These are phyloP conservation scores for Pugionium cornutum DNA, from an alignment of 345 rosid species.

Conservation along the genomic window DNA sequence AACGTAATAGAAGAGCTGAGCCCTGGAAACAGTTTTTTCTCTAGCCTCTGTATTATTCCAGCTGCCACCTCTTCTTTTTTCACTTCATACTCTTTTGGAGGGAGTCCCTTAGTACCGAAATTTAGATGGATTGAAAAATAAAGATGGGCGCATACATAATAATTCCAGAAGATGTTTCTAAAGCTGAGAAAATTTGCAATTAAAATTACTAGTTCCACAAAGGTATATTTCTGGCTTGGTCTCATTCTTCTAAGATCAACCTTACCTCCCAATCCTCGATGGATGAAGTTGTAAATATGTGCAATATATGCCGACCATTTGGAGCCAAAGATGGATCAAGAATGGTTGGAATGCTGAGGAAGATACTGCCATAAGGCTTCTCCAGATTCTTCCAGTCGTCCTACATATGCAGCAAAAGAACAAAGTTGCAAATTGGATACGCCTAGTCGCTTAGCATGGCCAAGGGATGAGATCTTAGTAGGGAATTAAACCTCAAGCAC, in stretches of 20 bases:
- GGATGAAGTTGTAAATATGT: conserved; percentile 83
- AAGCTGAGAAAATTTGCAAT: neutral
- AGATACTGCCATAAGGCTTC: conserved; percentile 88
- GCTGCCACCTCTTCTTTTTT: conserved; percentile 70
- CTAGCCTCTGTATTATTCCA: conserved; percentile 70
- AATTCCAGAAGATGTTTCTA: neutral
- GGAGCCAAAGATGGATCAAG: conserved; percentile 93
- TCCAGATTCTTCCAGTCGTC: conserved; percentile 74
- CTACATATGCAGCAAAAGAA: conserved; percentile 39
- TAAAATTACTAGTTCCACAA: neutral
- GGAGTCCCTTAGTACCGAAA: conserved; percentile 56
- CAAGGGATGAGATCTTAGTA: conserved; percentile 22
- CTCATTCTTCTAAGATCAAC: conserved; percentile 18
- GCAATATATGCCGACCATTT: conserved; percentile 76
- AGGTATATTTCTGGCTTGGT: conserved; percentile 14
- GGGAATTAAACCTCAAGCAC: conserved; percentile 68
- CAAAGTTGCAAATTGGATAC: neutral
- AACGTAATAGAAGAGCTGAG: conserved; percentile 70
- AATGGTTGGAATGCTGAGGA: conserved; percentile 92
- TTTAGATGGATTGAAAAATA: neutral
- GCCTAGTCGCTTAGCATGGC: neutral
- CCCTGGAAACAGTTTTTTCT: conserved; percentile 80
- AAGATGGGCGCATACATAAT: neutral
- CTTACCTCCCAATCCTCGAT: conserved; percentile 89
- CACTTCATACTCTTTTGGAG: conserved; percentile 72